phyloP scores from a whole-genome alignment of 2,329 filamentous ascomycete genomes.

The Colletotrichum liriopes region DNA sequence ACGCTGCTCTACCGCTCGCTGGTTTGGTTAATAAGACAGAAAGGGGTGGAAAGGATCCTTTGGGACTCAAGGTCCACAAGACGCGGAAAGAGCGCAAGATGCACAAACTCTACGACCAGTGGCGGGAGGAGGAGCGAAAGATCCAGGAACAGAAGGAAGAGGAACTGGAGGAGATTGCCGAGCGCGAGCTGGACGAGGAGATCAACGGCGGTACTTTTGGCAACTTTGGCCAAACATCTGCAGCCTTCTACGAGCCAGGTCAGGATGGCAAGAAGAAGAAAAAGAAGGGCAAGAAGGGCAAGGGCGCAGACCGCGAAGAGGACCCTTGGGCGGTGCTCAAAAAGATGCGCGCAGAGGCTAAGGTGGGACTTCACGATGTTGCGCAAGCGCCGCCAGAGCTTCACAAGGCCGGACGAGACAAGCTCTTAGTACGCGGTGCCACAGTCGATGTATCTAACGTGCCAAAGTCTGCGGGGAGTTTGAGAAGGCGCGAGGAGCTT shows the following conservation, averaged over 20 bases:
- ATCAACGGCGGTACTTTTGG: slow-evolving; percentile 64
- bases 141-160: slow-evolving; percentile 77
- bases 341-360: slow-evolving; percentile 73
- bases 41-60: slow-evolving; percentile 74
- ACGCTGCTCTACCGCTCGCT: slow-evolving; percentile 84
- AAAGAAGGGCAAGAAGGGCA: slow-evolving; percentile 60
- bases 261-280: slow-evolving; percentile 63
- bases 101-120: slow-evolving; percentile 85
- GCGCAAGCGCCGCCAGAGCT: slow-evolving; percentile 84
- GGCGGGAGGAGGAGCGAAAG: slow-evolving; percentile 77
- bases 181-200: slow-evolving; percentile 73
- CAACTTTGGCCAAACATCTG: slow-evolving; percentile 46
- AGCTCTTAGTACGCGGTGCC: slow-evolving; percentile 53
- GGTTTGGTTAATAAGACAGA: slow-evolving; percentile 77
- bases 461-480: slow-evolving; percentile 57
- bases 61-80: slow-evolving; percentile 76
- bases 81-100: slow-evolving; percentile 91
- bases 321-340: slow-evolving; percentile 86
- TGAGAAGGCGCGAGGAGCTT: slow-evolving; percentile 58
- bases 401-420: slow-evolving; percentile 61
- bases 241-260: slow-evolving; percentile 58
- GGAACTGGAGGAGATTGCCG: slow-evolving; percentile 75
- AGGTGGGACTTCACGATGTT: slow-evolving; percentile 69
- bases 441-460: slow-evolving; percentile 55
- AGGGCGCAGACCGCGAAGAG: slow-evolving; percentile 66